Conservation (phyloP, 2,329 filamentous ascomycete genomes). For the Ascocoryne sarcoides region DNA sequence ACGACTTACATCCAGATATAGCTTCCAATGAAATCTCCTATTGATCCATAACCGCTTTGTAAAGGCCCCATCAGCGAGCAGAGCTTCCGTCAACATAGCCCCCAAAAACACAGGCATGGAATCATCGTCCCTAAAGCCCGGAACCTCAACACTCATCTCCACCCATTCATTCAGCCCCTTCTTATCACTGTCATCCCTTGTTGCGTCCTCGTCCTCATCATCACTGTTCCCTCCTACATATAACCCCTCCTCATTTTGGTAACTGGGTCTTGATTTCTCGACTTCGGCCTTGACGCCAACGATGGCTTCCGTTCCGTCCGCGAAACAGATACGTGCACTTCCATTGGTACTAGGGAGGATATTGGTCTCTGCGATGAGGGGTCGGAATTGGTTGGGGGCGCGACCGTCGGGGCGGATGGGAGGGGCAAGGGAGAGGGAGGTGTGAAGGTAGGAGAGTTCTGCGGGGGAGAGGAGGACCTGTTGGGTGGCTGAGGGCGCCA, state of each 20-base stretch:
- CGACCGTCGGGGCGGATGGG: constrained; percentile 88
- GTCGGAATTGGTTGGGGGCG: constrained; percentile 76
- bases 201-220: constrained; percentile 15
- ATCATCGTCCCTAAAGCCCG: constrained; percentile 85
- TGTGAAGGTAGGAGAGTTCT: constrained; percentile 91
- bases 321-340: constrained; percentile 85
- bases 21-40: constrained; percentile 85
- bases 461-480: constrained; percentile 80
- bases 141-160: constrained; percentile 85
- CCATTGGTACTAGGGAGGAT: constrained; percentile 87
- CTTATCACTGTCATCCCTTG: constrained; percentile 30
- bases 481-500: constrained; percentile 49
- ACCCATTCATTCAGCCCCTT: constrained; percentile 64
- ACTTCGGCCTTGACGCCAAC: constrained; percentile 95
- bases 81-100: constrained; percentile 79
- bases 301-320: constrained; percentile 91
- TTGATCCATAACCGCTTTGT: constrained; percentile 77
- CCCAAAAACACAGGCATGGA: constrained; percentile 77
- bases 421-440: constrained; percentile 69
- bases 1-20: constrained; percentile 79
- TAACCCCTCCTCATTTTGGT: constrained; percentile 20
- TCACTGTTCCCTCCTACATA: constrained; percentile 34
- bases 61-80: constrained; percentile 65
- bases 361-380: constrained; percentile 80
- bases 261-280: constrained; percentile 51